phyloP scores from a whole-genome alignment of 441 rosid genomes.

The Mallotus repandus region DNA sequence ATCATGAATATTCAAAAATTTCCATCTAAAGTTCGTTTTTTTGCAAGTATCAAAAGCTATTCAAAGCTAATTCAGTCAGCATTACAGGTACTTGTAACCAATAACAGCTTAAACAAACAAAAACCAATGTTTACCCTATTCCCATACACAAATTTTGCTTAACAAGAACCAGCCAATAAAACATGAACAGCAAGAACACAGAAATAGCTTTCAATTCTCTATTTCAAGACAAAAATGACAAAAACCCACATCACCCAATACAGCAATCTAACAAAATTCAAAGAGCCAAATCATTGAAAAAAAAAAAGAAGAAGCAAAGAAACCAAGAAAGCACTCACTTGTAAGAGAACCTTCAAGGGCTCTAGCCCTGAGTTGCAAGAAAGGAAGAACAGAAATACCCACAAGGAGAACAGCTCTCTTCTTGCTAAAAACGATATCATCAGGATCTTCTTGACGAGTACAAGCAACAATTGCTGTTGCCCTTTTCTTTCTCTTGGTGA shows the following conservation, averaged over 20 bases:
- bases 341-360: constrained; percentile 44
- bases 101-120: not conserved
- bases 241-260: not conserved
- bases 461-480: constrained; percentile 34
- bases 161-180: too few species aligned
- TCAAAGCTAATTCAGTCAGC: not conserved
- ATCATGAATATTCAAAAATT: not conserved
- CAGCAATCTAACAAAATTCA: not conserved
- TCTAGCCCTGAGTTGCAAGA: constrained; percentile 52
- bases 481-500: constrained; percentile 35
- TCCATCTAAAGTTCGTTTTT: not conserved
- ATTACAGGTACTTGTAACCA: not conserved
- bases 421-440: constrained; percentile 32
- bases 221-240: not conserved
- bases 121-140: too few species aligned
- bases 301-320: not conserved
- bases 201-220: too few species aligned
- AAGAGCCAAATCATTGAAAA: not conserved
- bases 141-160: too few species aligned
- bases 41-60: not conserved
- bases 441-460: constrained; percentile 36
- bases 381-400: constrained; percentile 79
- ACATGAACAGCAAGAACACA: too few species aligned
- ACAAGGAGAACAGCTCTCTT: constrained; percentile 65
- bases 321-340: constrained; percentile 31